These are phyloP conservation scores for Dothideomycetes sp. DNA, from an alignment of 2,329 filamentous ascomycete genomes.

Conservation along the genomic window DNA sequence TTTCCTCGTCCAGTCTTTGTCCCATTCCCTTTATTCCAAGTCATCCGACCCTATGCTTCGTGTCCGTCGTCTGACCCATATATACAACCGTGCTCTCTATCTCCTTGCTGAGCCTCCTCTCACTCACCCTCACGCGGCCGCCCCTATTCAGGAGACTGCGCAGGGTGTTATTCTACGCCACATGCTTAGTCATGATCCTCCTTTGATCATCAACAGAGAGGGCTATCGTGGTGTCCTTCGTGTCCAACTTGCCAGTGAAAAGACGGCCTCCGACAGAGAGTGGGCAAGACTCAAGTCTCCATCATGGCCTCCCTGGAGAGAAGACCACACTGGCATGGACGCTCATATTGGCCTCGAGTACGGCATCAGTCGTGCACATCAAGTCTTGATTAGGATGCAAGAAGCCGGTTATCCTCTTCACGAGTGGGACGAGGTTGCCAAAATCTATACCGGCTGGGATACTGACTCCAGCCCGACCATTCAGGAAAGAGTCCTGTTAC, in stretches of 20 bases:
- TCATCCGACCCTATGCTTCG: neutral
- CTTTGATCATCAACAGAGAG: constrained; percentile 45
- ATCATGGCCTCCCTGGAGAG: constrained; percentile 59
- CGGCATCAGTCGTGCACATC: constrained; percentile 48
- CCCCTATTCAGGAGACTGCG: constrained; percentile 44
- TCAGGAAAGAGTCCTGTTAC: constrained; percentile 45
- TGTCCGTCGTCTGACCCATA: neutral
- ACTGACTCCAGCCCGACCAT: constrained; percentile 54
- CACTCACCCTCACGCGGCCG: constrained; percentile 41
- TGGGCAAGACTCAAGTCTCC: constrained; percentile 51
- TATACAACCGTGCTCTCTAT: constrained; percentile 37
- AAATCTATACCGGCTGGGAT: constrained; percentile 53
- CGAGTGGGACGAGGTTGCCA: constrained; percentile 45
- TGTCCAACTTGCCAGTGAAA: constrained; percentile 49
- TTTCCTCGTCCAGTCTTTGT: neutral
- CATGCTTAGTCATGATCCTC: constrained; percentile 47
- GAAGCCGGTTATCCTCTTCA: constrained; percentile 48
- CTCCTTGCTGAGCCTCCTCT: constrained; percentile 41
- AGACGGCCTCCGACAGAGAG: constrained; percentile 46
- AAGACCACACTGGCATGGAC: constrained; percentile 52
- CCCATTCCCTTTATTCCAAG: neutral
- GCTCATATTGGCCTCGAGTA: constrained; percentile 47
- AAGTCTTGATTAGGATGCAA: constrained; percentile 46
- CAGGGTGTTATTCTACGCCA: constrained; percentile 48
- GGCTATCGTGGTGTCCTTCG: constrained; percentile 49